Percentiles rank a stretch among this genome's conserved stretches.
Evolutionary conservation across 345 rosid species (phyloP).

Genomic region (Eucalyptus paniculata): DNA sequence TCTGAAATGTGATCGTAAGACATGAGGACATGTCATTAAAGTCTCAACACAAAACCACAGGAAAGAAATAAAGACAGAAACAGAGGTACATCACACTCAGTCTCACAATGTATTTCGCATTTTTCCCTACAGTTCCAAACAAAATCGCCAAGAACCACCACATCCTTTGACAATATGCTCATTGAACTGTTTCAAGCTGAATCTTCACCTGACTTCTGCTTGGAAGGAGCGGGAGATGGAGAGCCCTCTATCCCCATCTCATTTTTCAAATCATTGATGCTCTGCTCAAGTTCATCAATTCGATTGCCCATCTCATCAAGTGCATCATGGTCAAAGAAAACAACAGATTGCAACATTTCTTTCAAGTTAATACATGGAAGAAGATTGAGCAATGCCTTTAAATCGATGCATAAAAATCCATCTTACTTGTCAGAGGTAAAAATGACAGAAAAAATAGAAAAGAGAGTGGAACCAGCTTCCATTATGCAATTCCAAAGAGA

Average conservation of each 20-base stretch:
- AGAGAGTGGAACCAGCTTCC: background rate
- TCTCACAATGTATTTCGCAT: background rate
- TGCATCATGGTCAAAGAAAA: conserved; percentile 49
- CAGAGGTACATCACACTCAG: background rate
- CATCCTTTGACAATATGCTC: background rate
- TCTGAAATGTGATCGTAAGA: background rate
- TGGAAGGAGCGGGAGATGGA: conserved; percentile 40
- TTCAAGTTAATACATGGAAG: background rate
- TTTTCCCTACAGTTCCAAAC: background rate
- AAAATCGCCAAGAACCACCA: background rate
- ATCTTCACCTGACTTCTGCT: conserved; percentile 25
- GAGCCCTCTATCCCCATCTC: conserved; percentile 82
- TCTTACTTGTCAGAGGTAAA: background rate
- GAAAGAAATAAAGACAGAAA: background rate
- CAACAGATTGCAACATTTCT: background rate
- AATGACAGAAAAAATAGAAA: background rate
- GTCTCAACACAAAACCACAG: background rate
- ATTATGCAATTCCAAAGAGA: background rate
- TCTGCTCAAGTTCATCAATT: conserved; percentile 78
- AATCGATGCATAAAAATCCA: background rate
- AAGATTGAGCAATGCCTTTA: background rate
- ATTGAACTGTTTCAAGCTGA: conserved; percentile 1
- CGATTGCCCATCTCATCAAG: conserved; percentile 88
- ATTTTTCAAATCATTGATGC: conserved; percentile 59
- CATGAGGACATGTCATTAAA: background rate